Evolutionary conservation across 768 basidiomycete genomes (phyloP).

Genomic region (Naganishia friedmannii): DNA sequence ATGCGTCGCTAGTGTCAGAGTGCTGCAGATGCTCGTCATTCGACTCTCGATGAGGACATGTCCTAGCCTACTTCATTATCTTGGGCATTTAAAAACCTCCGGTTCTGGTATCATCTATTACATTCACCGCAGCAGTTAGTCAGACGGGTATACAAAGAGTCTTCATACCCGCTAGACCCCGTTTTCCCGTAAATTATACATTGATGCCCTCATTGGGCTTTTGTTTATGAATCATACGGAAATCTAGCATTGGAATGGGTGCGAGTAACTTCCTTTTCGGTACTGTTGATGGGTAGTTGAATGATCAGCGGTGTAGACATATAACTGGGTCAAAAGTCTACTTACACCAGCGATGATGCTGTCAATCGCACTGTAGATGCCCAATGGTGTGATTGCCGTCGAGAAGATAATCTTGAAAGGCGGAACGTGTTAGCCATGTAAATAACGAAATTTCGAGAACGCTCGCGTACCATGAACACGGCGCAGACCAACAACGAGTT

Average conservation of each 20-base stretch:
- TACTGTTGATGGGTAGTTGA: conserved; percentile 14
- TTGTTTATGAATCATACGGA: neutral
- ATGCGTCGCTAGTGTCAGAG: neutral
- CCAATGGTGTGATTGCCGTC: conserved; percentile 37
- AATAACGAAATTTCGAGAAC: neutral
- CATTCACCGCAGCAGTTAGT: conserved; percentile 1
- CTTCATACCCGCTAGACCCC: neutral
- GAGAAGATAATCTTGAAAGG: conserved; percentile 33
- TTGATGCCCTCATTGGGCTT: neutral
- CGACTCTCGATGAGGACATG: neutral
- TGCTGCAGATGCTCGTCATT: neutral
- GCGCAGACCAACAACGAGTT: conserved; percentile 3
- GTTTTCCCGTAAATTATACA: conserved; percentile 17
- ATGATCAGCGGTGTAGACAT: neutral
- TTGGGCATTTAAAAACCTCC: neutral
- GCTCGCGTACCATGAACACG: neutral
- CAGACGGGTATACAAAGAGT: neutral
- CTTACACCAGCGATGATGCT: conserved; percentile 35
- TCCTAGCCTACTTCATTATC: neutral
- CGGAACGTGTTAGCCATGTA: neutral
- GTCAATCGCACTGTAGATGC: conserved; percentile 37
- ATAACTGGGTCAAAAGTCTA: neutral
- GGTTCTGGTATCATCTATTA: conserved; percentile 19
- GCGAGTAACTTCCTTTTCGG: conserved; percentile 36
- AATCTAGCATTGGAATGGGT: conserved; percentile 37